phyloP scores from a whole-genome alignment of 1,284 basidiomycete genomes.

The Tilletia caries region DNA sequence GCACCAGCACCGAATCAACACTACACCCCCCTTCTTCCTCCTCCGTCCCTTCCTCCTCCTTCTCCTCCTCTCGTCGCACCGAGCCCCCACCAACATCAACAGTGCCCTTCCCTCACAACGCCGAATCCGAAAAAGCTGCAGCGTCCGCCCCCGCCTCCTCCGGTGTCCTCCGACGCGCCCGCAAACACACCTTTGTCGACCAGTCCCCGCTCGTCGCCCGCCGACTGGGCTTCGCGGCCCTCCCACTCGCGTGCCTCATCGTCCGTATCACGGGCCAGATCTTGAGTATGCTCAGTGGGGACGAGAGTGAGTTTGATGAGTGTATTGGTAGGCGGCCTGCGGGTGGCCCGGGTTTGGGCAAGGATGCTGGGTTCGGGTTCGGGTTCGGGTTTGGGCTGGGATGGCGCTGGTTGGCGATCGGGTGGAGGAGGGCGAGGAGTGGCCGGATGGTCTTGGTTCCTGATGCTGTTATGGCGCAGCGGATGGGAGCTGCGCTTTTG shows the following conservation, averaged over 20 bases:
- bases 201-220: constrained; percentile 91
- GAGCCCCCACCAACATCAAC: neutral
- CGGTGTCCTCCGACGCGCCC: constrained; percentile 12
- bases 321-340: constrained; percentile 34
- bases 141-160: neutral
- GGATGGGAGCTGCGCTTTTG: constrained; percentile 3
- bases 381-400: neutral
- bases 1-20: no score
- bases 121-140: neutral
- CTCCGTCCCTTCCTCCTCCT: neutral
- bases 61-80: neutral
- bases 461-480: neutral
- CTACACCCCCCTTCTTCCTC: no score
- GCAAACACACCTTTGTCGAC: constrained; percentile 80
- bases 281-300: constrained; percentile 61
- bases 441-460: neutral
- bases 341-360: constrained; percentile 7
- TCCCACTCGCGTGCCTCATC: constrained; percentile 87
- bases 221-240: constrained; percentile 84
- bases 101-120: neutral
- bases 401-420: neutral
- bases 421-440: neutral
- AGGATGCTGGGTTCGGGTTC: neutral
- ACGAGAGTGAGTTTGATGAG: constrained; percentile 54
- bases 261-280: constrained; percentile 83